Percentiles rank a stretch among this genome's conserved stretches.
Evolutionary conservation across 2,329 filamentous ascomycete genomes (phyloP).

Genomic region (Penicillium sp.): DNA sequence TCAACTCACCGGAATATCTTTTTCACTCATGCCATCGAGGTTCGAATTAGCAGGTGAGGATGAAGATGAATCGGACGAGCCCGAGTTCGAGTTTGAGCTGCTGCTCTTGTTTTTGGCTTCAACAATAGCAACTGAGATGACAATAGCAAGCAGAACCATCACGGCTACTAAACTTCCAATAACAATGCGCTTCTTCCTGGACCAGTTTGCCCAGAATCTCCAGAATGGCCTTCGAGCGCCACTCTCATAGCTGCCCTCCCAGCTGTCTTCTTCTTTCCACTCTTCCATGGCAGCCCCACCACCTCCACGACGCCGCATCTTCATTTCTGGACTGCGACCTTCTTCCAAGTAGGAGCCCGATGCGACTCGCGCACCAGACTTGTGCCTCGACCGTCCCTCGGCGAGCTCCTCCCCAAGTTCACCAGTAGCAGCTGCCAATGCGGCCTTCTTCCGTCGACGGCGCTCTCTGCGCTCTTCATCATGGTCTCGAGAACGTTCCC

Average conservation of each 20-base stretch:
- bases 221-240: slow-evolving; percentile 31
- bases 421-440: slow-evolving; percentile 17
- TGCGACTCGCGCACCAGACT: slow-evolving; percentile 61
- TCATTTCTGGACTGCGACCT: slow-evolving; percentile 53
- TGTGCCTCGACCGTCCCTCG: slow-evolving; percentile 38
- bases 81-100: slow-evolving; percentile 17
- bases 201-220: slow-evolving; percentile 32
- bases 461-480: slow-evolving; percentile 24
- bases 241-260: slow-evolving; percentile 30
- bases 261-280: slow-evolving; percentile 49
- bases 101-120: slow-evolving; percentile 60
- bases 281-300: slow-evolving; percentile 39
- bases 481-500: slow-evolving; percentile 35
- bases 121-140: slow-evolving; percentile 66
- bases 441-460: slow-evolving; percentile 26
- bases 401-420: slow-evolving; percentile 18
- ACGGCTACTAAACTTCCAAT: slow-evolving; percentile 54
- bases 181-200: slow-evolving; percentile 46
- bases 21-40: slow-evolving; percentile 54
- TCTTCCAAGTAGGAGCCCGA: slow-evolving; percentile 70
- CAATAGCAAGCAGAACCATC: slow-evolving; percentile 60
- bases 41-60: slow-evolving; percentile 40
- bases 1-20: slow-evolving; percentile 56
- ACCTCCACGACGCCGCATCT: slow-evolving; percentile 42
- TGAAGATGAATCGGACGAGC: slow-evolving; percentile 24